A percentile compares a stretch with the other conserved stretches of the same genome.
Conservation (phyloP, 75 land plant genomes). For the Cunninghamia lanceolata region DNA sequence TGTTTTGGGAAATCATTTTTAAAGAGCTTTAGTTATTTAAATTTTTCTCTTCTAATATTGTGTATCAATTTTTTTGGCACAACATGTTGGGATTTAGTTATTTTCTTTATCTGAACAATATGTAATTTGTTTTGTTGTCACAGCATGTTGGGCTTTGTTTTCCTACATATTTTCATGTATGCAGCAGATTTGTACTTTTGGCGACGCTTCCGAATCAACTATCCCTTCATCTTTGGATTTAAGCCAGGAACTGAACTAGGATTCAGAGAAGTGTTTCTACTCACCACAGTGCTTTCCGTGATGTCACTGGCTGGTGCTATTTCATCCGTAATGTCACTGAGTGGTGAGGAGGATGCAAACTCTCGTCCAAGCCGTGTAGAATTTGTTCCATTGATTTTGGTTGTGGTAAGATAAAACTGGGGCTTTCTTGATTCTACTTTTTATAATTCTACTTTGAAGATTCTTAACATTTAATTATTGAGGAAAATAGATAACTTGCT, state of each 20-base stretch:
- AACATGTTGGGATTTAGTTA: too few species aligned
- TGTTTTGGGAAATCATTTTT: neutral
- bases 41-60: neutral
- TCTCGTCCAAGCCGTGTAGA: conserved; percentile 12
- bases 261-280: conserved; percentile 45
- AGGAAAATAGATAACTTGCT: too few species aligned
- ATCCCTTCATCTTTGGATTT: conserved; percentile 60
- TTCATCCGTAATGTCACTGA: conserved; percentile 12
- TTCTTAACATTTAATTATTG: too few species aligned
- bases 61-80: neutral
- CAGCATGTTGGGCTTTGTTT: conserved; percentile 40
- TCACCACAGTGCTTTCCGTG: conserved; percentile 32
- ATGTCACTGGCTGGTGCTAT: conserved; percentile 34
- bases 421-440: too few species aligned
- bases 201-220: conserved; percentile 46
- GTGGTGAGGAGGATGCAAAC: conserved; percentile 8
- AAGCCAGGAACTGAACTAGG: conserved; percentile 47
- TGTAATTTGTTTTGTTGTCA: neutral
- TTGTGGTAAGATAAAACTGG: conserved; percentile 20
- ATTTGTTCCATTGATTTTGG: conserved; percentile 21
- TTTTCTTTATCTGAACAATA: neutral
- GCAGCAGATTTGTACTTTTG: conserved; percentile 50
- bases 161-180: conserved; percentile 60
- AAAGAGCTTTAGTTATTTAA: neutral
- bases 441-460: too few species aligned